Evolutionary conservation across 805 yeast species (phyloP).

Genomic region (Lipomyces lipofer): DNA sequence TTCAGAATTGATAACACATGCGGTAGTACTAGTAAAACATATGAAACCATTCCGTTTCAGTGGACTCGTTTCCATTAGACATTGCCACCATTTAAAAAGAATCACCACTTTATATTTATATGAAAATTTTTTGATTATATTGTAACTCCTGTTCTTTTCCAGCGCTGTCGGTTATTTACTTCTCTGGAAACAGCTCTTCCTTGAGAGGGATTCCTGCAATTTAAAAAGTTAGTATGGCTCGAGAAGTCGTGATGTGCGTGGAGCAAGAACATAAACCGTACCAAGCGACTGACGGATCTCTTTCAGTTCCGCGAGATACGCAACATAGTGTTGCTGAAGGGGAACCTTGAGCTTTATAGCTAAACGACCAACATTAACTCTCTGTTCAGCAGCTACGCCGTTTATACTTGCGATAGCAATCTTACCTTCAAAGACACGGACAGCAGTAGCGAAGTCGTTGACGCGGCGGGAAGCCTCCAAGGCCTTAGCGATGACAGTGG

Average conservation of each 20-base stretch:
- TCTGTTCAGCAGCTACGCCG: not conserved
- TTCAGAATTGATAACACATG: no score
- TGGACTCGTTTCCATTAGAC: no score
- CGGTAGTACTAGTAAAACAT: no score
- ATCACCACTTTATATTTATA: no score
- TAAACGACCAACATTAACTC: not conserved
- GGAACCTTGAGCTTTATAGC: constrained; percentile 90
- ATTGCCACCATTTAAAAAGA: no score
- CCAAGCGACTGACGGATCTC: constrained; percentile 91
- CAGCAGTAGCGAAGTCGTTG: constrained; percentile 97
- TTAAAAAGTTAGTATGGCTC: not conserved
- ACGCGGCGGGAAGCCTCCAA: constrained; percentile 98
- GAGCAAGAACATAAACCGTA: constrained; percentile 4
- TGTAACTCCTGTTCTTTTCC: no score
- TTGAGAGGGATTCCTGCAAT: constrained; percentile 63
- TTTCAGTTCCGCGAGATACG: constrained; percentile 92
- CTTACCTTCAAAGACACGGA: constrained; percentile 90
- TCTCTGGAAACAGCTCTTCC: constrained; percentile 73
- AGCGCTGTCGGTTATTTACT: not conserved
- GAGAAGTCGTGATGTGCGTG: not conserved
- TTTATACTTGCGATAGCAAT: not conserved
- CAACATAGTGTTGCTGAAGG: constrained; percentile 88
- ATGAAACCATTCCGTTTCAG: no score
- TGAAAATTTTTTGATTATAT: no score
- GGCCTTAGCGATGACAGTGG: constrained; percentile 92